Percentiles rank a stretch among this genome's conserved stretches.
Conservation (phyloP, 2,329 filamentous ascomycete genomes). For the Simplicillium sp. region DNA sequence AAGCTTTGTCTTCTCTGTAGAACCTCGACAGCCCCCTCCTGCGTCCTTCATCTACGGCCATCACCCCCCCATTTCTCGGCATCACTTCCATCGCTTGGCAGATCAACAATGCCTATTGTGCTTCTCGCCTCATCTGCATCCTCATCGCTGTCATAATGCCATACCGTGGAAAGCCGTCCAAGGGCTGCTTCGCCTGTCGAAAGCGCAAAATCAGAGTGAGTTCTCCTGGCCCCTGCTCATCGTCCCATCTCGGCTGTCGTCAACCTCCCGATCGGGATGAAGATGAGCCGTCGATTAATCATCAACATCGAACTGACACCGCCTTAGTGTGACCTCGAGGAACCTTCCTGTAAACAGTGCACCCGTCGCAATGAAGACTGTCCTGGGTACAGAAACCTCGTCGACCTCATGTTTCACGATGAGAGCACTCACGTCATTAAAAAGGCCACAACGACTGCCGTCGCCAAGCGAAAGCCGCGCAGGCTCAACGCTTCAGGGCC, state of each 20-base stretch:
- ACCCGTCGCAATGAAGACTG: conserved; percentile 40
- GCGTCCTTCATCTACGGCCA: too few species aligned
- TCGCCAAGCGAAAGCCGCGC: conserved; percentile 12
- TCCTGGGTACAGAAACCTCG: conserved; percentile 44
- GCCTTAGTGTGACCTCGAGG: conserved; percentile 40
- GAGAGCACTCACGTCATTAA: conserved; percentile 46
- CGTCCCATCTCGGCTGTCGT: conserved; percentile 3
- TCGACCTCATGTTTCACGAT: conserved; percentile 49
- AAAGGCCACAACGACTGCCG: conserved; percentile 31
- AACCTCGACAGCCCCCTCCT: too few species aligned
- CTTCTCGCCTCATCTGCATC: too few species aligned
- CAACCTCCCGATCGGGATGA: too few species aligned
- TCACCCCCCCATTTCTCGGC: too few species aligned
- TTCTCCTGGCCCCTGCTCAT: conserved; percentile 3
- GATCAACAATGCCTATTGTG: too few species aligned
- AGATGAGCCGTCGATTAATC: too few species aligned
- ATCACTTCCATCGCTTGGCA: too few species aligned
- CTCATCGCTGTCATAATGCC: conserved; percentile 29
- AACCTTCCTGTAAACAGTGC: conserved; percentile 44
- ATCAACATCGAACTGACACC: too few species aligned
- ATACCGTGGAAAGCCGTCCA: conserved; percentile 48
- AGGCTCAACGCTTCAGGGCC: conserved; percentile 7
- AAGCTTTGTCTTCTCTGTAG: too few species aligned
- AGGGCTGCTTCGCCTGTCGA: conserved; percentile 45
- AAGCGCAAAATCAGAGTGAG: conserved; percentile 47